These are phyloP conservation scores for Solanum acaule DNA, from an alignment of 257 asterid species.

Conservation along the genomic window DNA sequence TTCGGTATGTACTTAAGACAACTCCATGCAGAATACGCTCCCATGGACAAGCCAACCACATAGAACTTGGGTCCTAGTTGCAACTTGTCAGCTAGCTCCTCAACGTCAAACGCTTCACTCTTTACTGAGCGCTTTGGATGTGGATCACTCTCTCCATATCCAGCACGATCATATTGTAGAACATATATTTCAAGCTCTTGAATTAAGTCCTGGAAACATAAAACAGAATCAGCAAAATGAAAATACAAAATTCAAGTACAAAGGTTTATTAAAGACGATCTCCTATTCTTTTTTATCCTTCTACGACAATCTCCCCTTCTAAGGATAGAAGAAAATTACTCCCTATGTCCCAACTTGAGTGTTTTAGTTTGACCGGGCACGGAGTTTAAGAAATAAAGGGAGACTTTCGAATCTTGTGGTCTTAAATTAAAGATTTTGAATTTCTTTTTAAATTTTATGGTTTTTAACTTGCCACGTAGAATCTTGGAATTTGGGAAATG, in stretches of 20 bases:
- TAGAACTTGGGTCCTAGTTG: constrained; percentile 60
- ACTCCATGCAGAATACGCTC: constrained; percentile 59
- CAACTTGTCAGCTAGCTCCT: constrained; percentile 73
- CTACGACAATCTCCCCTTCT: not conserved
- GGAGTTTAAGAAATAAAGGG: too few species aligned
- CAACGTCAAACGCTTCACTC: constrained; percentile 77
- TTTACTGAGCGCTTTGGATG: constrained; percentile 59
- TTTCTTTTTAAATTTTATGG: too few species aligned
- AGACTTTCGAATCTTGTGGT: too few species aligned
- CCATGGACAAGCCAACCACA: constrained; percentile 61
- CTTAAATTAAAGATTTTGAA: too few species aligned
- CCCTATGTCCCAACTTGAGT: too few species aligned
- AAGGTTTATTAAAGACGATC: too few species aligned
- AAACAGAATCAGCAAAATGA: not conserved
- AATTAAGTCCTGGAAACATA: constrained; percentile 38
- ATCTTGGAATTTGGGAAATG: too few species aligned
- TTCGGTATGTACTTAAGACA: constrained; percentile 72
- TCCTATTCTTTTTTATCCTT: too few species aligned
- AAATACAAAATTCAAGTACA: not conserved
- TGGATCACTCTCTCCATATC: constrained; percentile 91
- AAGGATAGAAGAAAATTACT: not conserved
- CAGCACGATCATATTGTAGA: constrained; percentile 76
- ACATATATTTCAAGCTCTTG: constrained; percentile 45
- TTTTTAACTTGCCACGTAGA: too few species aligned
- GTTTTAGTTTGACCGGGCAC: too few species aligned